phyloP scores from a whole-genome alignment of 2,329 filamentous ascomycete species.

The Delphinella strobiligena region DNA sequence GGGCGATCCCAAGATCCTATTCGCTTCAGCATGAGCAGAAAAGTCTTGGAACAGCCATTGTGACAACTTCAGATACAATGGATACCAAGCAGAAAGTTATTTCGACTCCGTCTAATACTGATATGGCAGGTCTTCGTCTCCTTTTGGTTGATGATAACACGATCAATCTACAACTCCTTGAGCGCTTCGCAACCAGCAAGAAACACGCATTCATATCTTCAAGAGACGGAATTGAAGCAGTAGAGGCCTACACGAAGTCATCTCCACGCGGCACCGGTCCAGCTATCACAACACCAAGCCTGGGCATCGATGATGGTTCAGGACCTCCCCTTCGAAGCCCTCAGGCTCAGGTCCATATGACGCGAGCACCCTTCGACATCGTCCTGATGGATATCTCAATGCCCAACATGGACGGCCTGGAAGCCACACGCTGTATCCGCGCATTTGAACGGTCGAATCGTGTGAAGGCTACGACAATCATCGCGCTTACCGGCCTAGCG shows the following conservation, averaged over 20 bases:
- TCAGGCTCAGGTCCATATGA: not conserved
- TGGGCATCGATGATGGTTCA: too few species aligned
- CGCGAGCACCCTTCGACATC: constrained; percentile 18
- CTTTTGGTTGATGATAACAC: constrained; percentile 19
- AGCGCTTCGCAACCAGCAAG: constrained; percentile 21
- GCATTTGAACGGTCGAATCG: constrained; percentile 7
- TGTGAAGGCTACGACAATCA: constrained; percentile 9
- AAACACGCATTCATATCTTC: constrained; percentile 28
- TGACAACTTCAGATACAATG: too few species aligned
- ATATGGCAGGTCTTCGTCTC: constrained; percentile 14
- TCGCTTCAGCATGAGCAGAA: too few species aligned
- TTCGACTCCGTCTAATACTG: not conserved
- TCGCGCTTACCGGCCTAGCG: constrained; percentile 18
- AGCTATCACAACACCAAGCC: not conserved
- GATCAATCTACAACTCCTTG: constrained; percentile 16
- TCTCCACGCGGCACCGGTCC: constrained; percentile 5
- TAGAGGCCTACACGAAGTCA: constrained; percentile 29
- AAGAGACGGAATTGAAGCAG: constrained; percentile 32
- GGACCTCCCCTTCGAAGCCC: not conserved
- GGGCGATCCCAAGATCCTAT: too few species aligned
- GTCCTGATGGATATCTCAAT: constrained; percentile 32
- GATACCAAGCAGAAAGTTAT: not conserved
- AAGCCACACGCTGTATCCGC: constrained; percentile 9
- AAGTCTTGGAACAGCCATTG: too few species aligned
- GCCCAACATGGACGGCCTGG: constrained; percentile 7